A percentile compares a stretch with the other conserved stretches of the same genome.
These are phyloP conservation scores for Lantana camara DNA, from an alignment of 257 asterid species.

Conservation along the genomic window DNA sequence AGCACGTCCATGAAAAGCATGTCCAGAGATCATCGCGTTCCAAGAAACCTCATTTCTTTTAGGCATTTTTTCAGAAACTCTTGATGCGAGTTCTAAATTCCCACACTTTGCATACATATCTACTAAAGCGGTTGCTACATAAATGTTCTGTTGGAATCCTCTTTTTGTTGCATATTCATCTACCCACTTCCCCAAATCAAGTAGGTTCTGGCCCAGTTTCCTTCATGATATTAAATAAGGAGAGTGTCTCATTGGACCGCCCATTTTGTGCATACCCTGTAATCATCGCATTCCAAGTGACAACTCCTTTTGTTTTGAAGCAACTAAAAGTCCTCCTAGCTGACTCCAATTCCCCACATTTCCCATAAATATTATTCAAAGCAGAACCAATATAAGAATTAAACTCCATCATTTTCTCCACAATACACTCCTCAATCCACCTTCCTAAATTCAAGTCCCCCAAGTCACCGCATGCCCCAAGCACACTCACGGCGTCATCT, in stretches of 20 bases:
- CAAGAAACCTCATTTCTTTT: conserved; percentile 76
- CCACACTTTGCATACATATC: conserved; percentile 97
- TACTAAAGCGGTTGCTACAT: conserved; percentile 75
- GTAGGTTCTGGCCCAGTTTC: conserved; percentile 63
- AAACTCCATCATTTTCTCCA: conserved; percentile 45
- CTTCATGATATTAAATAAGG: conserved; percentile 65
- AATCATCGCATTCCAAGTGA: conserved; percentile 91
- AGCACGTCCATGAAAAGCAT: conserved; percentile 77
- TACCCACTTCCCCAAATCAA: conserved; percentile 64
- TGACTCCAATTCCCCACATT: conserved; percentile 76
- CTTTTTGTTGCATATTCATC: conserved; percentile 62
- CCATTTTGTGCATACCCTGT: conserved; percentile 80
- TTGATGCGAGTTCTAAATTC: conserved; percentile 58
- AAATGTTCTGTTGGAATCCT: conserved; percentile 56
- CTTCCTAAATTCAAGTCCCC: conserved; percentile 71
- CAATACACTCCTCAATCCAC: conserved; percentile 51
- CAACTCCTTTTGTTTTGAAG: conserved; percentile 52
- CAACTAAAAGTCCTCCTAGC: conserved; percentile 62
- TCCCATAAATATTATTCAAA: conserved; percentile 78
- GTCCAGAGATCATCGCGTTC: conserved; percentile 91
- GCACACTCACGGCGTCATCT: conserved; percentile 80
- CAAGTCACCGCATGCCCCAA: conserved; percentile 80
- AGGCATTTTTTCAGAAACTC: conserved; percentile 67
- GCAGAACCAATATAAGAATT: conserved; percentile 81
- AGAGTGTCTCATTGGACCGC: conserved; percentile 64